phyloP scores from a whole-genome alignment of 306 rosid genomes.

The Castanea mollissima region DNA sequence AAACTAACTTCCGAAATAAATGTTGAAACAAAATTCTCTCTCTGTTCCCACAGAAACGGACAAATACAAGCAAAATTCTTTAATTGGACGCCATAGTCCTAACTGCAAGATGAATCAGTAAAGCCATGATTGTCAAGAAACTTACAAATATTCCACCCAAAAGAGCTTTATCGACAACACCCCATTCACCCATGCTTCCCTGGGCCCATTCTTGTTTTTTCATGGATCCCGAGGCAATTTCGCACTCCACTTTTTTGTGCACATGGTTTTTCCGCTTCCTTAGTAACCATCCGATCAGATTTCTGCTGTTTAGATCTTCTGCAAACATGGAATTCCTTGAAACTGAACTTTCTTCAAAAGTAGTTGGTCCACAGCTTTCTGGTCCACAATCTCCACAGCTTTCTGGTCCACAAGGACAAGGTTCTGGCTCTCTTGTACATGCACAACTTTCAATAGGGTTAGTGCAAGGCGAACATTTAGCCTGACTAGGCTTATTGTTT shows the following conservation, averaged over 20 bases:
- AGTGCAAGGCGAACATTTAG: constrained; percentile 36
- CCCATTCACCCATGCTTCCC: constrained; percentile 44
- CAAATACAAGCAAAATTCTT: constrained; percentile 5
- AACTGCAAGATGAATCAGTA: constrained; percentile 45
- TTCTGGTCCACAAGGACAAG: constrained; percentile 64
- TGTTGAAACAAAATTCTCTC: neutral
- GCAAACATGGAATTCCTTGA: constrained; percentile 25
- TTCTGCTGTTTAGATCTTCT: constrained; percentile 45
- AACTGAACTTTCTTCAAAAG: constrained; percentile 16
- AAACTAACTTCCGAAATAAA: neutral
- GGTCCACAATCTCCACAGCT: constrained; percentile 35
- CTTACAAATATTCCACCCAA: constrained; percentile 75
- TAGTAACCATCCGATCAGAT: constrained; percentile 64
- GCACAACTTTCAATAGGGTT: constrained; percentile 26
- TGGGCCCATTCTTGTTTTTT: constrained; percentile 31
- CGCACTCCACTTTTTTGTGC: constrained; percentile 35
- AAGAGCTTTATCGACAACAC: constrained; percentile 70
- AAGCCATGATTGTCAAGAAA: constrained; percentile 55
- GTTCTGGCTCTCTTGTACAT: constrained; percentile 37
- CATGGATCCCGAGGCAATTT: constrained; percentile 35
- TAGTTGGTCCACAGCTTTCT: constrained; percentile 47
- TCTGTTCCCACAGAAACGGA: constrained; percentile 6
- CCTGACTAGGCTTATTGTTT: constrained; percentile 25
- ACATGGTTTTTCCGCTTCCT: constrained; percentile 59
- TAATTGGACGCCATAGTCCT: constrained; percentile 41